These are phyloP conservation scores for Annulohypoxylon nitens DNA, from an alignment of 495 filamentous ascomycete species.

Conservation along the genomic window DNA sequence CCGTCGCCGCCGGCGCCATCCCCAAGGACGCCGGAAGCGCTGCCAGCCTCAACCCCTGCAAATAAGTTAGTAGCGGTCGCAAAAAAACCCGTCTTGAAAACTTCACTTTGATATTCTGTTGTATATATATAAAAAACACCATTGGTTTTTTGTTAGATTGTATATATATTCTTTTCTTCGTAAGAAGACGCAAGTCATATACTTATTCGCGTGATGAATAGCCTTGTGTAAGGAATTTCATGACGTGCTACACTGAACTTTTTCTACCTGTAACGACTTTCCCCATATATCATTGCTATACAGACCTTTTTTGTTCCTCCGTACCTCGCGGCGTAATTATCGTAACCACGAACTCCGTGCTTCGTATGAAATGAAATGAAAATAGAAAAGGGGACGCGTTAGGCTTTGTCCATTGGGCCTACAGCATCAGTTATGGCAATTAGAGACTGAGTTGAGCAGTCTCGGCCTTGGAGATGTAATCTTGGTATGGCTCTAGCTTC, in stretches of 20 bases:
- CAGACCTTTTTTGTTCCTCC: slow-evolving; percentile 11
- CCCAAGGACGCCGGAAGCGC: slow-evolving; percentile 53
- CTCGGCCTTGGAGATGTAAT: slow-evolving; percentile 38
- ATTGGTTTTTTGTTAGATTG: not conserved
- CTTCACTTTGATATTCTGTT: not conserved
- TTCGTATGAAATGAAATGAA: slow-evolving; percentile 4
- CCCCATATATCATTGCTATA: slow-evolving; percentile 7
- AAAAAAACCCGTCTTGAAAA: not conserved
- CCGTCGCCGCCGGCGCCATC: slow-evolving; percentile 64
- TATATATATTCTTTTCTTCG: not conserved
- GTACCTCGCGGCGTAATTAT: slow-evolving; percentile 12
- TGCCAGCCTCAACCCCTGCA: slow-evolving; percentile 40
- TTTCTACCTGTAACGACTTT: slow-evolving; percentile 6
- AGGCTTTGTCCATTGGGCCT: not conserved
- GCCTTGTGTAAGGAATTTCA: slow-evolving; percentile 1
- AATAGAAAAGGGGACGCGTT: not conserved
- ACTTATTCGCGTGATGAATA: slow-evolving; percentile 1
- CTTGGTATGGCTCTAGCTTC: slow-evolving; percentile 49
- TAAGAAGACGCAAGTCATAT: slow-evolving; percentile 6
- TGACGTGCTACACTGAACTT: slow-evolving; percentile 1
- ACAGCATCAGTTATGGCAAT: not conserved
- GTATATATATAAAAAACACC: not conserved
- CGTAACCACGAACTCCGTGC: slow-evolving; percentile 24
- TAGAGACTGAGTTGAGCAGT: slow-evolving; percentile 52
- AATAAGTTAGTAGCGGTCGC: slow-evolving; percentile 18